Base-by-base conservation (phyloP, 2,329 filamentous ascomycete genomes). In the Stagonosporopsis rhizophila region DNA sequence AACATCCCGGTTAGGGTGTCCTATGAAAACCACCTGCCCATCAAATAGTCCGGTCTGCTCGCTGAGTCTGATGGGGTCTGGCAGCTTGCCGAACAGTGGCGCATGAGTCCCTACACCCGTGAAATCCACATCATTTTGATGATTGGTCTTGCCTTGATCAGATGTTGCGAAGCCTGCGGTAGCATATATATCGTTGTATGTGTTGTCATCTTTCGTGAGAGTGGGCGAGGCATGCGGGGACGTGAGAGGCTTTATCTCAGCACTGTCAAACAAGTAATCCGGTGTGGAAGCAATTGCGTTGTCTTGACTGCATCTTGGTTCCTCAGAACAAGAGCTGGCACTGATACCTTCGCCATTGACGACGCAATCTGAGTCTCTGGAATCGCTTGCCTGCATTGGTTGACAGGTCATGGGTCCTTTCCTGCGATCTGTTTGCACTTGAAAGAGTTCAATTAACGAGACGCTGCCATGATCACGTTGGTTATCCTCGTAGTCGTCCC, bases 1-100 rank as follows among this genome's bases (percentile, higher is more conserved):
- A 4, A 81, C 72, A 52, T 81, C 78, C 42, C 78, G 74, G 55
- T 81, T 81, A 0, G 79, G 78, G 59, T 82, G 79, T 44, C 78
- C 74, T 28, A 80, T 75, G 66, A 81, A 81, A 14, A 77, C 70
- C 17, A 81, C 67, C 55, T 80, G 74, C 8, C 79, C 79, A 44
- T 80, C 70, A 25, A 71, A 69, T 4, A 64, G 51, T 12, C 71
- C 69, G 34, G 62, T 58, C 27, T 70, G 52, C 38, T 68, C 62
- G 5, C 70, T 67, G 22, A 81, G 71, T 53, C 69, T 75, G 15
- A 77, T 75, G 5, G 74, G 73, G 17, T 77, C 71, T n/a, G 79
- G 78, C 2, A 81, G 69, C 20, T 74, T 73, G 20, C 77, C 78
- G 44, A 81, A 81, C 14, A 79, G 64, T 25, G 74, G 60, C 39